phyloP scores from a whole-genome alignment of 768 basidiomycete species.

The Mycena maculata region DNA sequence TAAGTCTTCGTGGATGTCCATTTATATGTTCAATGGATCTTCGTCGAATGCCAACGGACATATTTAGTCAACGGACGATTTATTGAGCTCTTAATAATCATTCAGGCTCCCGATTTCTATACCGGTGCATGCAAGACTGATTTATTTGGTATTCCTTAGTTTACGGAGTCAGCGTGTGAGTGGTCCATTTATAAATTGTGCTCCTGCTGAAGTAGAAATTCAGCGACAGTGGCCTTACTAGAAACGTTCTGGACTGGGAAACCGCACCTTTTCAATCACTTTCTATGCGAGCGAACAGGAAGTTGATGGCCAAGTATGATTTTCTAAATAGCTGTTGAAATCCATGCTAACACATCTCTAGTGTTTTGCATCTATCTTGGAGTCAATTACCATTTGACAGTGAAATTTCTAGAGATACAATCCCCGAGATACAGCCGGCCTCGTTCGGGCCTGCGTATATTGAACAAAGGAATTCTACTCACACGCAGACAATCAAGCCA shows the following conservation, averaged over 20 bases:
- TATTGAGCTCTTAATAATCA: neutral
- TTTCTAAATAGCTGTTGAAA: neutral
- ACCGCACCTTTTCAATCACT: slow-evolving; percentile 1
- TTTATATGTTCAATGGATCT: slow-evolving; percentile 36
- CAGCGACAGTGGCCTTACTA: slow-evolving; percentile 33
- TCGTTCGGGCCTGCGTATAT: slow-evolving; percentile 16
- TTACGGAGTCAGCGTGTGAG: slow-evolving; percentile 18
- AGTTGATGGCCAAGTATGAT: neutral
- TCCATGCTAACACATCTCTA: neutral
- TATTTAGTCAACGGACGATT: too few species aligned
- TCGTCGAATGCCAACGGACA: slow-evolving; percentile 27
- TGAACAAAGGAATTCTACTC: slow-evolving; percentile 1
- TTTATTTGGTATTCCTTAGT: neutral
- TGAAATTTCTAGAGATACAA: neutral
- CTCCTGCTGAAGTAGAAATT: slow-evolving; percentile 21
- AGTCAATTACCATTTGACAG: neutral
- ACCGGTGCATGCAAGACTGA: slow-evolving; percentile 10
- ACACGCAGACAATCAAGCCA: neutral
- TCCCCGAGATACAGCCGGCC: neutral
- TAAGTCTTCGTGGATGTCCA: slow-evolving; percentile 36
- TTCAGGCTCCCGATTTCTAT: slow-evolving; percentile 7
- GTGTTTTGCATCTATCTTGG: slow-evolving; percentile 8
- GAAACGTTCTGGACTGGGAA: slow-evolving; percentile 35
- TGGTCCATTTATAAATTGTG: neutral
- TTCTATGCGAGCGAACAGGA: slow-evolving; percentile 13